Evolutionary conservation across 192 early-diverging fungal genomes (phyloP).

Genomic region (Podila verticillata): DNA sequence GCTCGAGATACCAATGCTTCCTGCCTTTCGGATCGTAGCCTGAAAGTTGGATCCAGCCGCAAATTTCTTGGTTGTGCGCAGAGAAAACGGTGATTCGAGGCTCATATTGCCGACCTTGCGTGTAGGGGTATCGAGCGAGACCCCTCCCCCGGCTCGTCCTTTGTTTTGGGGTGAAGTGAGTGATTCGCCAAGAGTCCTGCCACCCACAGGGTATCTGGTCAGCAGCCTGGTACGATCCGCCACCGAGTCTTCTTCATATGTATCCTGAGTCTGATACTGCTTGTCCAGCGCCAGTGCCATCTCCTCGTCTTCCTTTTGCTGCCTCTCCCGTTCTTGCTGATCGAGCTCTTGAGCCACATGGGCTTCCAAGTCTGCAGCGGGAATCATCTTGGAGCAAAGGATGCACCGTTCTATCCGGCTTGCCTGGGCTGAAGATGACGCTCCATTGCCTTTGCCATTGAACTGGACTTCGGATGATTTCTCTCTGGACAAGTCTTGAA

Average conservation of each 20-base stretch:
- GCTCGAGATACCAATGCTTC: slow-evolving; percentile 1
- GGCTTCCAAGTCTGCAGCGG: slow-evolving; percentile 14
- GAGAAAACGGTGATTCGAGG: slow-evolving; percentile 11
- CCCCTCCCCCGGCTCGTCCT: background rate
- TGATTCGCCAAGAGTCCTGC: background rate
- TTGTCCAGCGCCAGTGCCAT: slow-evolving; percentile 11
- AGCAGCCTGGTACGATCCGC: background rate
- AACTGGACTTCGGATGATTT: background rate
- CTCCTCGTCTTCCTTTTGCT: slow-evolving; percentile 20
- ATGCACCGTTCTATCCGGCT: slow-evolving; percentile 22
- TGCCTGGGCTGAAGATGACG: background rate
- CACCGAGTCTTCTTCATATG: background rate
- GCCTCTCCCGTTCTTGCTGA: slow-evolving; percentile 16
- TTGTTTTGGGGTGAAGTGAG: background rate
- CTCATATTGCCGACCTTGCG: slow-evolving; percentile 26
- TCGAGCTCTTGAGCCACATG: slow-evolving; percentile 42
- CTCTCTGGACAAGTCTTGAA: background rate
- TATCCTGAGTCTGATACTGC: slow-evolving; percentile 11
- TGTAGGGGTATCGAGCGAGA: slow-evolving; percentile 42
- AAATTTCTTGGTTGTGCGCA: background rate
- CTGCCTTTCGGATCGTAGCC: background rate
- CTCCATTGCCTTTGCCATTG: background rate
- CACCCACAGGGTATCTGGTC: background rate
- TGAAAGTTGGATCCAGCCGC: background rate
- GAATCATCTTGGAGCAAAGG: slow-evolving; percentile 19